These are phyloP conservation scores for Pleodorina starrii DNA, from an alignment of 139 green algal species.

Conservation along the genomic window DNA sequence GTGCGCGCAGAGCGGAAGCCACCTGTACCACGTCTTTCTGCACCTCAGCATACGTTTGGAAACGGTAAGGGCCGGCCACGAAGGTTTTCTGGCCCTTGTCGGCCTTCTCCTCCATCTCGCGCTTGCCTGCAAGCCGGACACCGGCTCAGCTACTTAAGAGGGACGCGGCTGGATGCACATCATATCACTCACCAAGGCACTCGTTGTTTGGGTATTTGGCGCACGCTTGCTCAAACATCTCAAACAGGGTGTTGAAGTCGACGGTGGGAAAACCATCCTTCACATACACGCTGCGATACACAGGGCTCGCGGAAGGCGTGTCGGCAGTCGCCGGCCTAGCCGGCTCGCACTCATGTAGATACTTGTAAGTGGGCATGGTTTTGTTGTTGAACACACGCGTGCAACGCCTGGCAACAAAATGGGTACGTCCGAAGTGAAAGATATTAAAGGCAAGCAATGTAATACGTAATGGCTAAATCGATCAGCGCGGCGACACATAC, in stretches of 20 bases:
- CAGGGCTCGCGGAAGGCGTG: slow-evolving; percentile 51
- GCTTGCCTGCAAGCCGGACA: slow-evolving; percentile 9
- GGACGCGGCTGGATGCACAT: background rate
- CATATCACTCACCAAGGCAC: slow-evolving; percentile 63
- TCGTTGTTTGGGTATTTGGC: slow-evolving; percentile 61
- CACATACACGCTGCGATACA: slow-evolving; percentile 66
- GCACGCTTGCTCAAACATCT: slow-evolving; percentile 80
- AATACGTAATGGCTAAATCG: no score
- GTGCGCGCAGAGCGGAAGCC: slow-evolving; percentile 55
- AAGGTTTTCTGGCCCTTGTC: no score
- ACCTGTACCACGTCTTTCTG: slow-evolving; percentile 57
- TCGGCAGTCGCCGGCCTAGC: slow-evolving; percentile 30
- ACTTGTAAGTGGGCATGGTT: slow-evolving; percentile 28
- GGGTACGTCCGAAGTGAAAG: no score
- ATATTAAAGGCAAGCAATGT: no score
- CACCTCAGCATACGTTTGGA: slow-evolving; percentile 64
- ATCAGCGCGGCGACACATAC: no score
- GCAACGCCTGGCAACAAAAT: background rate
- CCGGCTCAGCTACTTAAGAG: background rate
- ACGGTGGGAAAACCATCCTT: slow-evolving; percentile 75
- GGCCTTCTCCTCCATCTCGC: slow-evolving; percentile 23
- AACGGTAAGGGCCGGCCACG: slow-evolving; percentile 58
- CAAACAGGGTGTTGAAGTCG: slow-evolving; percentile 79
- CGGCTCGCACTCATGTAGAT: slow-evolving; percentile 50
- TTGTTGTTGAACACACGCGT: no score